Evolutionary conservation across 1,139 yeast species (phyloP), one percentile per base, ranked within the genome.

Genomic region (Entelexis sorbosivorans): DNA sequence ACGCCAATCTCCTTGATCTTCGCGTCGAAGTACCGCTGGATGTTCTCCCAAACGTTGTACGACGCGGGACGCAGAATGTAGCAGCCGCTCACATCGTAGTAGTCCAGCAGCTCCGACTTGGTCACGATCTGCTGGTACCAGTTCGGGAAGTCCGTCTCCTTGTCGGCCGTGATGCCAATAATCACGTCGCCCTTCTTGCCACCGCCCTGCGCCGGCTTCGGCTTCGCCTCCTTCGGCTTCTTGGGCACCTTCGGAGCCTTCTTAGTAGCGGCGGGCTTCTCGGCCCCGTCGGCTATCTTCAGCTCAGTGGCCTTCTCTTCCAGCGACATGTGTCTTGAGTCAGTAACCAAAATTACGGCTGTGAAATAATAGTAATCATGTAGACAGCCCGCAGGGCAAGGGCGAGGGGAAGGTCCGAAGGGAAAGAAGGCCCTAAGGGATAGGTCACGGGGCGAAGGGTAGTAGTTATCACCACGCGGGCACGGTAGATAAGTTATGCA

Each of bases 41-140:
- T 89, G 57, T 76, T 73, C 74, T 93, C 98, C 99, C 99, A 93
- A 56, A 93, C 81, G 54, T 82, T 73, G 69, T 87, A 93, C 11
- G 98, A 89, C 63, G 89, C 84, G 55, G 99, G 99, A 72, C 96
- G 84, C 75, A 93, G 76, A 63, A 93, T 91, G 70, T 93, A 93
- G 74, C 99, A 93, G 60, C 99, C 99, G 42, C 97, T 89, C 51
- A 93, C 96, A 66, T 93, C 98, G 65, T 93, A 91, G 73, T 93
- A 93, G 68, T 93, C 98, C 65, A 93, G 76, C 95, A 93, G 86
- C 70, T 93, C 98, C 69, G 96, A 94, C 73, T 93, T 93, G 63
- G 91, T 83, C 58, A 88, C 76, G 54, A 93, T 83, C 73, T 93
- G 97, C 60, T 89, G 88, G 73, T 91, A 93, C 99, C 99, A 93